Evolutionary conservation across 345 rosid species (phyloP).

Genomic region (Draba incana): DNA sequence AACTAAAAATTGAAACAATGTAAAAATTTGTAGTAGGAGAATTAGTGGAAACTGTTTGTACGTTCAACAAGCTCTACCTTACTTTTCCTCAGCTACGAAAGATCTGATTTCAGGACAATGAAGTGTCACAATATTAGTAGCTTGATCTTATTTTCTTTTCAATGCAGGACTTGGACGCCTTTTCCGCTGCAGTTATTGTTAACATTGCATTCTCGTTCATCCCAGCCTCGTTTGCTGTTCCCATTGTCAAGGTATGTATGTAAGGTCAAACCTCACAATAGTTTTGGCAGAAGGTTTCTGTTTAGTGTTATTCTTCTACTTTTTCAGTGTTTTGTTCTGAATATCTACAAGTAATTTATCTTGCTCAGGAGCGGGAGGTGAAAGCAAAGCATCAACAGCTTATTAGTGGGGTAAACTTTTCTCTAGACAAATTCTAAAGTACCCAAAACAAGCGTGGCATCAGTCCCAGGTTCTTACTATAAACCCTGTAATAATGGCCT

Average conservation of each 20-base stretch:
- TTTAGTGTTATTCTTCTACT: constrained; percentile 16
- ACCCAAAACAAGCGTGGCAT: constrained; percentile 9
- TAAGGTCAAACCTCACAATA: constrained; percentile 23
- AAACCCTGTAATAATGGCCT: constrained; percentile 18
- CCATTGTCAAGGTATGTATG: constrained; percentile 82
- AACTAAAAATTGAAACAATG: constrained; percentile 4
- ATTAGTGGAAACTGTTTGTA: constrained; percentile 12
- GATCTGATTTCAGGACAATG: neutral
- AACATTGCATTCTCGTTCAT: constrained; percentile 88
- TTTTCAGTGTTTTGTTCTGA: constrained; percentile 20
- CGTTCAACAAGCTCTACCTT: constrained; percentile 17
- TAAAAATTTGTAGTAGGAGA: constrained; percentile 4
- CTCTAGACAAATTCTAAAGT: constrained; percentile 21
- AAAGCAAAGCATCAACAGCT: constrained; percentile 96
- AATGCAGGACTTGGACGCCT: constrained; percentile 93
- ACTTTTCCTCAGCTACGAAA: neutral
- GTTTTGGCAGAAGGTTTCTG: constrained; percentile 9
- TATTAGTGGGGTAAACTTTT: constrained; percentile 82
- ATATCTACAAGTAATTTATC: constrained; percentile 23
- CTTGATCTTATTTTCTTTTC: constrained; percentile 29
- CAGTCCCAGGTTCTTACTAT: constrained; percentile 10
- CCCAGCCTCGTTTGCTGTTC: constrained; percentile 97
- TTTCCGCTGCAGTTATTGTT: constrained; percentile 87
- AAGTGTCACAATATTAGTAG: constrained; percentile 4
- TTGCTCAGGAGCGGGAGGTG: constrained; percentile 88